A percentile compares a stretch with the other conserved stretches of the same genome.
phyloP scores from a whole-genome alignment of 192 early-diverging fungal species.

The Linnemannia schmuckeri region DNA sequence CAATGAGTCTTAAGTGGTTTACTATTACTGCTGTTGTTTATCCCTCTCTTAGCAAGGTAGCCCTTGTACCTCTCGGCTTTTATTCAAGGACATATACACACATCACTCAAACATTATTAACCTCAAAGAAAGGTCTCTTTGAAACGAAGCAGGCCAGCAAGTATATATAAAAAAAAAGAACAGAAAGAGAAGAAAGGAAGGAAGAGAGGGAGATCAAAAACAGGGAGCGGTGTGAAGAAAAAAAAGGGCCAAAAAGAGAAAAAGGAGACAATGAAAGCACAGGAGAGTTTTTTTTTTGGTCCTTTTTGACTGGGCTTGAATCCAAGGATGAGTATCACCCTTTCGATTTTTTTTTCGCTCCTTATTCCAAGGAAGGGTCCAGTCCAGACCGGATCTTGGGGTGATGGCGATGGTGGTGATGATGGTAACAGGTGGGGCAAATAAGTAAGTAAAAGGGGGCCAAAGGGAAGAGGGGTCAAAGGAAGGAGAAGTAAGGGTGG shows the following conservation, averaged over 20 bases:
- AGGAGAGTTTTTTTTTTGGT: background rate
- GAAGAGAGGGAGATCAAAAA: background rate
- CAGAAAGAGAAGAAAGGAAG: background rate
- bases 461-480: background rate
- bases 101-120: background rate
- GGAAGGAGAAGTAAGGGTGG: slow-evolving; percentile 15
- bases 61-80: background rate
- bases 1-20: slow-evolving; percentile 5
- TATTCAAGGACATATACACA: background rate
- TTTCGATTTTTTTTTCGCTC: background rate
- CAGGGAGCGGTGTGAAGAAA: slow-evolving; percentile 9
- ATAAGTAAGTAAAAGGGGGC: background rate
- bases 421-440: background rate
- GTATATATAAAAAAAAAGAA: background rate
- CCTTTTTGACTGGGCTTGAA: background rate
- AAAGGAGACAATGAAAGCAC: background rate
- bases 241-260: background rate
- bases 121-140: background rate
- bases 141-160: slow-evolving; percentile 30
- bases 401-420: background rate
- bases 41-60: background rate
- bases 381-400: background rate
- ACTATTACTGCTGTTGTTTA: background rate
- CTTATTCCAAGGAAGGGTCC: background rate
- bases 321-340: background rate